Conservation (phyloP, 768 basidiomycete genomes). For the Panus rudis region DNA sequence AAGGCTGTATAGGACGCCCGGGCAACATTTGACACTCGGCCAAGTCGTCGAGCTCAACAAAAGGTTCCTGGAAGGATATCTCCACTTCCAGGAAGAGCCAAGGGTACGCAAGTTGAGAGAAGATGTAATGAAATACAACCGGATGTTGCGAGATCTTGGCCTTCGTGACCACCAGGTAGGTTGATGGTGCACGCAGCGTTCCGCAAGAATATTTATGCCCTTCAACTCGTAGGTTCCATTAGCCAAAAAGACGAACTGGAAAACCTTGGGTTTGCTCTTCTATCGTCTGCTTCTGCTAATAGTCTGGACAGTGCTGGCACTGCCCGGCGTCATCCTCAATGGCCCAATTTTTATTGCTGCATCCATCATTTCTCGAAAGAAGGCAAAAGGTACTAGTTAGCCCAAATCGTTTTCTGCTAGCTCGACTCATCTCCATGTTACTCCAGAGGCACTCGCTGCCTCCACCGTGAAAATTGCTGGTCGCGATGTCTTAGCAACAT, state of each 20-base stretch:
- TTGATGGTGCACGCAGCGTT: neutral
- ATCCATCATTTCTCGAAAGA: constrained; percentile 77
- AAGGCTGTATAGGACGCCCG: constrained; percentile 88
- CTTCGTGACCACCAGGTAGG: constrained; percentile 87
- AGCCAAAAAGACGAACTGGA: constrained; percentile 82
- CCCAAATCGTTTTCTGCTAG: neutral
- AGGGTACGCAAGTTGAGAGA: constrained; percentile 72
- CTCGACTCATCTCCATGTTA: neutral
- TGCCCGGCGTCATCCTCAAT: constrained; percentile 89
- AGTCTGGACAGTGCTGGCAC: constrained; percentile 76
- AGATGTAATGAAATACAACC: constrained; percentile 87
- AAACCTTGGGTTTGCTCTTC: constrained; percentile 72
- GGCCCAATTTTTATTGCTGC: constrained; percentile 91
- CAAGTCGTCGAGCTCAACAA: constrained; percentile 95
- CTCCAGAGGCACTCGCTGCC: constrained; percentile 86
- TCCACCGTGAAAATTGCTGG: constrained; percentile 93
- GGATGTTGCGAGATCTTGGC: constrained; percentile 80
- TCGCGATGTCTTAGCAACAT: constrained; percentile 94
- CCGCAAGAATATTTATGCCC: constrained; percentile 1
- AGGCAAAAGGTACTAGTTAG: constrained; percentile 66
- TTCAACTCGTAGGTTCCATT: constrained; percentile 61
- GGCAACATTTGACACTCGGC: constrained; percentile 87
- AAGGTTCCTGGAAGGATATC: constrained; percentile 88
- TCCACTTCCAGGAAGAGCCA: constrained; percentile 88
- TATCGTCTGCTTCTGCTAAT: constrained; percentile 76